phyloP scores from a whole-genome alignment of 2,329 filamentous ascomycete genomes.

The Sporothrix sp. region DNA sequence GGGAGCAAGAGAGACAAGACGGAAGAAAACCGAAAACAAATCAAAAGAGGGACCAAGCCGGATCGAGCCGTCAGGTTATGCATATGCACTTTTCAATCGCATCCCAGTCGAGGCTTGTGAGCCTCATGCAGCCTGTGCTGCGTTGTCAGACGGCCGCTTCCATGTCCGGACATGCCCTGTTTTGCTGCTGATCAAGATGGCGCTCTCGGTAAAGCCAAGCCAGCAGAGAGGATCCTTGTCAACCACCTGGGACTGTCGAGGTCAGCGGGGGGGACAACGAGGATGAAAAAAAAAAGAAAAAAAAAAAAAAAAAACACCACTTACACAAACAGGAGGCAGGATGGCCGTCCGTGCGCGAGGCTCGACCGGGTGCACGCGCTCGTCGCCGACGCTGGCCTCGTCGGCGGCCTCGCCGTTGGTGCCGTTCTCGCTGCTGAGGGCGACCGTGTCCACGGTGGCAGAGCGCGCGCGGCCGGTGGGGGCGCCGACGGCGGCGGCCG shows the following conservation, averaged over 20 bases:
- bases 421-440: slow-evolving; percentile 39
- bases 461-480: slow-evolving; percentile 23
- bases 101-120: too few species aligned
- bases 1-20: background rate
- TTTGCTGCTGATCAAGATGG: slow-evolving; percentile 86
- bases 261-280: background rate
- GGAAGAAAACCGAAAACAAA: background rate
- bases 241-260: slow-evolving; percentile 60
- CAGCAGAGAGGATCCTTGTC: slow-evolving; percentile 82
- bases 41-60: background rate
- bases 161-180: slow-evolving; percentile 55
- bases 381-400: slow-evolving; percentile 33
- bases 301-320: slow-evolving; percentile 19
- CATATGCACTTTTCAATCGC: background rate
- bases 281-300: background rate
- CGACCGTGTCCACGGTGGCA: slow-evolving; percentile 37
- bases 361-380: slow-evolving; percentile 67
- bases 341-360: slow-evolving; percentile 75
- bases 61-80: background rate
- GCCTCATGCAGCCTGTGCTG: slow-evolving; percentile 18
- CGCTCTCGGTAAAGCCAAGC: slow-evolving; percentile 87
- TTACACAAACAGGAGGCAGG: slow-evolving; percentile 80
- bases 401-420: slow-evolving; percentile 35
- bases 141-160: slow-evolving; percentile 32
- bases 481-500: background rate